Evolutionary conservation across 305 asterid genomes (phyloP).

Genomic region (Solanum hybrid): DNA sequence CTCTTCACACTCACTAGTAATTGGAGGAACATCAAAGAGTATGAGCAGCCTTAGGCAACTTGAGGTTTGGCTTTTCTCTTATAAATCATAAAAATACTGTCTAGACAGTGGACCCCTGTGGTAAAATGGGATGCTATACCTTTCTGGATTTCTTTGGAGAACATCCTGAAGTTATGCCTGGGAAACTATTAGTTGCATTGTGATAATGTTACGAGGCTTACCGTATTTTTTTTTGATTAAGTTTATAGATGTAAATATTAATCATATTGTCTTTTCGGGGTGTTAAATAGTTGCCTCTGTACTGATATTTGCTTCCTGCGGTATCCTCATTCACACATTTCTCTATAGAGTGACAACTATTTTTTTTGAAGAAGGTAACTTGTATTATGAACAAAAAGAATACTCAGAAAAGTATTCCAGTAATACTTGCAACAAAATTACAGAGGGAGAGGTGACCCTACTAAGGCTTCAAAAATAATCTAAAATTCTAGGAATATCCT

Average conservation of each 20-base stretch:
- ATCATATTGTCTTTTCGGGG: background rate
- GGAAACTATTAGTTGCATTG: background rate
- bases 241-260: background rate
- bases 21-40: constrained; percentile 64
- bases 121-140: background rate
- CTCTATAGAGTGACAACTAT: background rate
- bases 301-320: background rate
- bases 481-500: background rate
- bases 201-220: background rate
- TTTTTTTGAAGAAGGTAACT: background rate
- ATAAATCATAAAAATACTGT: background rate
- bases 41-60: constrained; percentile 99
- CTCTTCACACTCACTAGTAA: constrained; percentile 57
- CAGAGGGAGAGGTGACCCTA: background rate
- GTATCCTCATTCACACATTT: background rate
- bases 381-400: background rate
- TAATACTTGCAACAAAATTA: background rate
- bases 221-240: background rate
- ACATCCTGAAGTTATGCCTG: background rate
- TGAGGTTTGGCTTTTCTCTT: constrained; percentile 45
- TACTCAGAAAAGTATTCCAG: background rate
- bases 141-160: background rate
- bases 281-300: background rate
- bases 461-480: background rate
- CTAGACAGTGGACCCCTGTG: background rate